A percentile compares a stretch with the other conserved stretches of the same genome.
Conservation (phyloP, 1,284 basidiomycete species). For the Papiliotrema laurentii region DNA sequence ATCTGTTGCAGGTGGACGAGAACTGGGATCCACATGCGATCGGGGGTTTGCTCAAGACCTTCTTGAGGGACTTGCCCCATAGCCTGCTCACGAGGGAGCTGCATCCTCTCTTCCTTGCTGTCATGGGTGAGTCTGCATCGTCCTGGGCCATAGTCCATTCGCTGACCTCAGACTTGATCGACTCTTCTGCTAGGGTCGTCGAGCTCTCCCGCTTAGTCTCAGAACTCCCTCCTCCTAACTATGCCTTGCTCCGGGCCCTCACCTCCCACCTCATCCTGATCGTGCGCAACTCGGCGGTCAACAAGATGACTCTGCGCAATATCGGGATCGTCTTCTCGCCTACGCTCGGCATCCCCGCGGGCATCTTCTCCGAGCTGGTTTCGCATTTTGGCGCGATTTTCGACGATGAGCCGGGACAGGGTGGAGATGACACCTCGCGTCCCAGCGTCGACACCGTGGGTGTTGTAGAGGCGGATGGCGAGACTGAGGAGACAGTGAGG, state of each 20-base stretch:
- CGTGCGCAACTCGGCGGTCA: slow-evolving; percentile 79
- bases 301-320: slow-evolving; percentile 99
- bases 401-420: slow-evolving; percentile 58
- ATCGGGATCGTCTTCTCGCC: slow-evolving; percentile 97
- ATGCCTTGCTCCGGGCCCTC: slow-evolving; percentile 84
- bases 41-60: slow-evolving; percentile 84
- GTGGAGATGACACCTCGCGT: no score
- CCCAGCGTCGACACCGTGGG: slow-evolving; percentile 27
- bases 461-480: slow-evolving; percentile 12
- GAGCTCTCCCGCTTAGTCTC: slow-evolving; percentile 84
- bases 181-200: slow-evolving; percentile 77
- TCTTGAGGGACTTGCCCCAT: slow-evolving; percentile 80
- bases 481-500: slow-evolving; percentile 33
- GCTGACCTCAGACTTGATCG: slow-evolving; percentile 65
- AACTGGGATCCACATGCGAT: slow-evolving; percentile 95
- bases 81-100: slow-evolving; percentile 88
- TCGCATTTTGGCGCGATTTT: slow-evolving; percentile 85
- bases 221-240: slow-evolving; percentile 84
- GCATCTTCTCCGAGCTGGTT: slow-evolving; percentile 87
- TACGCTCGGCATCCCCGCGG: slow-evolving; percentile 88
- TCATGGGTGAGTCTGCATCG: slow-evolving; percentile 66
- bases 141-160: neutral
- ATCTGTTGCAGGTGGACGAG: slow-evolving; percentile 77
- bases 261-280: slow-evolving; percentile 95
- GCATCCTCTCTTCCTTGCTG: slow-evolving; percentile 78